Base-by-base conservation (phyloP, 2,329 filamentous ascomycete genomes). In the Neopestalotiopsis clavispora region DNA sequence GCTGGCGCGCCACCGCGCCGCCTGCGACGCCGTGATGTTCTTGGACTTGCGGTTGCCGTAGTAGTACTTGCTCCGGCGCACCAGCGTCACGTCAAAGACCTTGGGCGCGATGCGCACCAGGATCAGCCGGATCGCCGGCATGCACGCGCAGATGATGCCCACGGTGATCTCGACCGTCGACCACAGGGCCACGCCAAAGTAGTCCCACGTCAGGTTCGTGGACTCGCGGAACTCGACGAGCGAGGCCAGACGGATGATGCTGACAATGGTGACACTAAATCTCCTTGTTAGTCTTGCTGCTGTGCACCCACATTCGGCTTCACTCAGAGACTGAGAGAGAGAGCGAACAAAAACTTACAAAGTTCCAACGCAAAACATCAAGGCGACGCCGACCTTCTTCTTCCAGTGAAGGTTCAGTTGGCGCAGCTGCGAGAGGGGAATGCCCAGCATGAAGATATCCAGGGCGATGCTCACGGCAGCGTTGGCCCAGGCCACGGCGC, bases 311-410 rank as follows among this genome's bases (percentile, higher is more conserved):
- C 0, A 28, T 28, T 34, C 4, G 40, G 14, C 17, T 58, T 74
- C 76, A 42, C 28, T n/a, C 9, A n/a, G 13, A 65, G 20, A 17
- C 13, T 28, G 23, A 28, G 23, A 28, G n/a, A 10, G 20, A 42
- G 20, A 40, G 1, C 42, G 6, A 28, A 2, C 73, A 74, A 62
- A 64, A 77, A 75, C 62, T 65, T 28, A 65, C 62, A 81, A 81
- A 2, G 77, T 76, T 4, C 84, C 84, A 3, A 85, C 80, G n/a
- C 76, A 77, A 70, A 86, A 85, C 83, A 86, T 85, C 63, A 85
- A 64, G 12, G 73, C 73, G 2, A 85, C 80, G 66, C 82, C 79
- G 6, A 83, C n/a, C 76, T 85, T 86, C 76, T 85, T 85, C 77
- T 83, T 83, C 76, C 80, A 82, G 68, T 82, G 80, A 59, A 86